Evolutionary conservation across 768 basidiomycete species (phyloP).

Genomic region (Trametes gibbosa): DNA sequence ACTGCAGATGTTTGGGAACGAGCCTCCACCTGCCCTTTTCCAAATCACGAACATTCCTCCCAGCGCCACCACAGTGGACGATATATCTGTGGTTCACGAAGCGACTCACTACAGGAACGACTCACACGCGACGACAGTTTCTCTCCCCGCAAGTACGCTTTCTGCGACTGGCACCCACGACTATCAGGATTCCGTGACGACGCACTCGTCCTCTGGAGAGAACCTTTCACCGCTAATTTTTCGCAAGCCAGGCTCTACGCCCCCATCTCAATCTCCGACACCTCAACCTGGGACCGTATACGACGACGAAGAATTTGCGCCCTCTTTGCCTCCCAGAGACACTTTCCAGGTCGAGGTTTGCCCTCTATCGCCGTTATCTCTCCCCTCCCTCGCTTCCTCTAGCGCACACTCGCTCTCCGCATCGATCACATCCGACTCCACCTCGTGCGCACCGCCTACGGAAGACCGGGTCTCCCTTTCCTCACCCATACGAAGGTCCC

Average conservation of each 20-base stretch:
- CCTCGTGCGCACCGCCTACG: neutral
- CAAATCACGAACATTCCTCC: constrained; percentile 30
- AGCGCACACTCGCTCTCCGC: constrained; percentile 11
- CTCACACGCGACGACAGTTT: constrained; percentile 25
- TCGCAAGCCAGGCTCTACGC: neutral
- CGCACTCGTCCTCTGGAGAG: neutral
- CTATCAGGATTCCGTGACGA: constrained; percentile 10
- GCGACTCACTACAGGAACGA: constrained; percentile 18
- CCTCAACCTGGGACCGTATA: neutral
- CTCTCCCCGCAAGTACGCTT: constrained; percentile 21
- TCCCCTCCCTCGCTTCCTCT: constrained; percentile 2
- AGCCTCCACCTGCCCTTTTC: constrained; percentile 44
- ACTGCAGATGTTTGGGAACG: constrained; percentile 47
- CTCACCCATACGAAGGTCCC: constrained; percentile 6
- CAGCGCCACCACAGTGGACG: constrained; percentile 22
- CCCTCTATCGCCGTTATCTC: neutral
- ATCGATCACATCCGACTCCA: constrained; percentile 2
- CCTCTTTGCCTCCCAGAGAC: neutral
- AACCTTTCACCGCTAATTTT: constrained; percentile 19
- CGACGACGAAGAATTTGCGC: neutral
- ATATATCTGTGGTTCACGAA: constrained; percentile 8
- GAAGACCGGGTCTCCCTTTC: neutral
- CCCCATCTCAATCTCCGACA: neutral
- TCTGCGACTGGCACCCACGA: neutral
- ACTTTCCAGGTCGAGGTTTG: neutral